These are phyloP conservation scores for Pseudonitzschia pungens DNA, from an alignment of 108 stramenopile genomes.

Conservation along the genomic window DNA sequence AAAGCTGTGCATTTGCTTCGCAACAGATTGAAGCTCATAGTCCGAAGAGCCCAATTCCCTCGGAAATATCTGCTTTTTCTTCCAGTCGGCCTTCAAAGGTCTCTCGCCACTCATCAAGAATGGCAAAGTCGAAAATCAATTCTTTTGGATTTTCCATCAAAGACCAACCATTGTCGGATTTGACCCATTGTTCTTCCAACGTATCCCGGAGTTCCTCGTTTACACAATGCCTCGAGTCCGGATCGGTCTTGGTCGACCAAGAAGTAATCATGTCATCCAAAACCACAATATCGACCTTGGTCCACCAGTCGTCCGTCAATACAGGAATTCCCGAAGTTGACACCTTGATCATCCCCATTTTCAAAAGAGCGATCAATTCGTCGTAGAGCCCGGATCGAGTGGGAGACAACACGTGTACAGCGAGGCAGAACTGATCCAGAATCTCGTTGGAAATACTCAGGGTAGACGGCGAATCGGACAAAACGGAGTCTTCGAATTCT, in stretches of 20 bases:
- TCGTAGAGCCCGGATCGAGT: constrained; percentile 60
- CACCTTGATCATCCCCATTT: constrained; percentile 49
- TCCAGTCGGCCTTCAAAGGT: constrained; percentile 55
- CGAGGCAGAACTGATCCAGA: constrained; percentile 44
- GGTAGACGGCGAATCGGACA: constrained; percentile 7
- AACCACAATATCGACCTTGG: constrained; percentile 55
- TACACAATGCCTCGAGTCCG: constrained; percentile 41
- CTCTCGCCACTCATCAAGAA: constrained; percentile 60
- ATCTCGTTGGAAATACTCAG: constrained; percentile 10
- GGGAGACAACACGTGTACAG: constrained; percentile 50
- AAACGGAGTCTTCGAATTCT: constrained; percentile 20
- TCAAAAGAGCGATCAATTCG: constrained; percentile 57
- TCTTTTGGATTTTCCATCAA: constrained; percentile 46
- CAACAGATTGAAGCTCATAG: constrained; percentile 29
- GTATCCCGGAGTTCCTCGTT: constrained; percentile 30
- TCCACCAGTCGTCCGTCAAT: constrained; percentile 56
- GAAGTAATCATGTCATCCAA: constrained; percentile 60
- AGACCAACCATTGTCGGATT: constrained; percentile 29
- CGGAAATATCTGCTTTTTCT: constrained; percentile 36
- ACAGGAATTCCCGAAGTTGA: constrained; percentile 35
- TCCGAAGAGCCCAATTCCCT: constrained; percentile 75
- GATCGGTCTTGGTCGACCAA: constrained; percentile 59
- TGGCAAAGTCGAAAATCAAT: constrained; percentile 56
- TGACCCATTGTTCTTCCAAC: constrained; percentile 45
- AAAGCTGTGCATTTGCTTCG: no score